phyloP scores from a whole-genome alignment of 768 basidiomycete species.

The Russula sp. region DNA sequence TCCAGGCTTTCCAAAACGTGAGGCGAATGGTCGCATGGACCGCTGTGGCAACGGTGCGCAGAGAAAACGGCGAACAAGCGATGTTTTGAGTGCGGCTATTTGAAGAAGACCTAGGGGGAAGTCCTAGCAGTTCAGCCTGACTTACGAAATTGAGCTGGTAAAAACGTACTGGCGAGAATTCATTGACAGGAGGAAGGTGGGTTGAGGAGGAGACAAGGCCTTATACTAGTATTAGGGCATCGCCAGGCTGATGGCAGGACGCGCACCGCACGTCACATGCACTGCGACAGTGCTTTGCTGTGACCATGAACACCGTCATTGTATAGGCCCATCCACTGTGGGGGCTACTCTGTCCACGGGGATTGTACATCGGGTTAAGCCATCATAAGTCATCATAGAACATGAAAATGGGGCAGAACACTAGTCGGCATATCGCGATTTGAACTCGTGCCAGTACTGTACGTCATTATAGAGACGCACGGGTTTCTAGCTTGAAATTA shows the following conservation, averaged over 20 bases:
- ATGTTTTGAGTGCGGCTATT: not conserved
- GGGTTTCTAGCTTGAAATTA: too few relatives aligned
- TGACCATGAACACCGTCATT: not conserved
- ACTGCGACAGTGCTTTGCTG: slow-evolving; percentile 6
- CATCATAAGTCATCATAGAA: not conserved
- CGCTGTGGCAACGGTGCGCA: not conserved
- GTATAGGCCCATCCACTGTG: not conserved
- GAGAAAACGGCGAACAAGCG: not conserved
- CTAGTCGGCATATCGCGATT: not conserved
- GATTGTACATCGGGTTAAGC: not conserved
- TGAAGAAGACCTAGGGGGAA: not conserved
- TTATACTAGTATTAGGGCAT: slow-evolving; percentile 13
- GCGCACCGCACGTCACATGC: slow-evolving; percentile 19
- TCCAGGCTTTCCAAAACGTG: slow-evolving; percentile 6
- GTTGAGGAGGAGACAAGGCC: not conserved
- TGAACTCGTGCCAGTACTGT: not conserved
- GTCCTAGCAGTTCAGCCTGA: not conserved
- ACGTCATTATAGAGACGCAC: too few relatives aligned
- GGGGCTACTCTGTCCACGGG: not conserved
- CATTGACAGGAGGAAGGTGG: slow-evolving; percentile 1
- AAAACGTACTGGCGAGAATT: slow-evolving; percentile 6
- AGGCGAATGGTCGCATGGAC: slow-evolving; percentile 10
- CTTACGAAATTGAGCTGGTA: not conserved
- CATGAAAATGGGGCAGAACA: not conserved
- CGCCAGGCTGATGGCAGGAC: not conserved